Evolutionary conservation across 2,329 filamentous ascomycete genomes (phyloP).

Genomic region (Hypoxylon sp.): DNA sequence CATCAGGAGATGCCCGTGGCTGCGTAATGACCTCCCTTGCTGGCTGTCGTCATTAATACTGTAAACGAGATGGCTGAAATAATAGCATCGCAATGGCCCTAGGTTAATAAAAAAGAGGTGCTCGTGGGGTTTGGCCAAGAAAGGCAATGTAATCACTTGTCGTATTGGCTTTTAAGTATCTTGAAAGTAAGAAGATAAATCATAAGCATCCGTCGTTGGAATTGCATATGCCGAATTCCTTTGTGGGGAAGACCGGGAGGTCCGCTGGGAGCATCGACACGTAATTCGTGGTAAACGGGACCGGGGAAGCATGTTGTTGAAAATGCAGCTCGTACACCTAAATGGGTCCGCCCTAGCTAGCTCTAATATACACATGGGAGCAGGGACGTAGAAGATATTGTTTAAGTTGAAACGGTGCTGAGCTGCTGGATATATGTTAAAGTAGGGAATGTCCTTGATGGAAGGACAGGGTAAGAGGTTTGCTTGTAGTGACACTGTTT

Average conservation of each 20-base stretch:
- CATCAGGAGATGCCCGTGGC: not conserved
- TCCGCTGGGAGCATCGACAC: constrained; percentile 10
- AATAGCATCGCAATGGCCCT: not conserved
- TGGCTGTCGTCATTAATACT: not conserved
- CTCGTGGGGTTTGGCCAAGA: not conserved
- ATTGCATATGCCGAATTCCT: not conserved
- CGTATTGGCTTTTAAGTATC: not conserved
- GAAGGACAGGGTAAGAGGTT: not conserved
- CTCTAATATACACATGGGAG: not conserved
- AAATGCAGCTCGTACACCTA: constrained; percentile 26
- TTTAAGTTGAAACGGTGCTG: constrained; percentile 28
- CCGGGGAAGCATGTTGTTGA: constrained; percentile 1
- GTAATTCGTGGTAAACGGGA: constrained; percentile 9
- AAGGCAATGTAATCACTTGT: not conserved
- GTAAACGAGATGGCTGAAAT: not conserved
- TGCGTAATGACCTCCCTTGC: not conserved
- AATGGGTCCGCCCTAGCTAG: constrained; percentile 21
- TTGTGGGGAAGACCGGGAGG: constrained; percentile 28
- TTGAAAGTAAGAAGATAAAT: not conserved
- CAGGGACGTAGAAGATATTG: not conserved
- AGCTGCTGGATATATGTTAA: constrained; percentile 2
- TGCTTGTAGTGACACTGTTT: not conserved
- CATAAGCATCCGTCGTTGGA: not conserved
- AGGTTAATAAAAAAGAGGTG: not conserved
- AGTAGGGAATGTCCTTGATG: constrained; percentile 5